Percentiles rank a stretch among this genome's conserved stretches.
Conservation (phyloP, 148 eudicot genomes). For the Heliosperma pusillum region DNA sequence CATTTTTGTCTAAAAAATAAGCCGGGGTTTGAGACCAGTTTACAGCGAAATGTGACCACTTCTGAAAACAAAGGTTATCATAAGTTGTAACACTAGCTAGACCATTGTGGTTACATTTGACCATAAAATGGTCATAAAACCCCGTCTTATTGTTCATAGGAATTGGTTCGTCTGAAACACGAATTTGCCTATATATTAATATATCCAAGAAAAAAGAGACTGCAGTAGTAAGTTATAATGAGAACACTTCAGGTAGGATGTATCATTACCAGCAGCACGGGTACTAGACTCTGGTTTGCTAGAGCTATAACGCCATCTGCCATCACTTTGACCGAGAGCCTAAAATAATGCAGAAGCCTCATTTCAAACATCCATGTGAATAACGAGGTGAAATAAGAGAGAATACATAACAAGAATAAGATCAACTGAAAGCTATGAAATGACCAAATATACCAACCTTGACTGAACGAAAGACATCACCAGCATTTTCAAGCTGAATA, state of each 20-base stretch:
- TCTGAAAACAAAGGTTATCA: too few species aligned
- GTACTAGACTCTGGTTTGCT: conserved; percentile 85
- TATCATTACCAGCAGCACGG: conserved; percentile 76
- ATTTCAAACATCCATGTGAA: conserved; percentile 21
- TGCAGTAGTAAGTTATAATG: not conserved
- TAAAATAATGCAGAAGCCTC: conserved; percentile 23
- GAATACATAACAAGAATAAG: not conserved
- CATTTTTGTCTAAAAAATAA: too few species aligned
- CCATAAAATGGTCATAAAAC: too few species aligned
- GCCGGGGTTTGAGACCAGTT: too few species aligned
- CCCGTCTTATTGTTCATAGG: too few species aligned
- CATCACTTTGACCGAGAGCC: conserved; percentile 97
- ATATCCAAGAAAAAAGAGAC: not conserved
- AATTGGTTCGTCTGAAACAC: too few species aligned
- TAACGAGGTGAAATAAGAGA: not conserved
- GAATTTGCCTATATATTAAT: too few species aligned
- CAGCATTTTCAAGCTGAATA: conserved; percentile 56
- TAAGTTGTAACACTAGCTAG: too few species aligned
- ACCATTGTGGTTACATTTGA: too few species aligned
- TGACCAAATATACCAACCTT: conserved; percentile 49
- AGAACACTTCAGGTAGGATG: not conserved
- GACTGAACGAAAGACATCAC: conserved; percentile 62
- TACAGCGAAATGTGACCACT: too few species aligned
- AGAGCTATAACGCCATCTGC: conserved; percentile 89
- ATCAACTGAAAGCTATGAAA: not conserved